Evolutionary conservation across 2,329 filamentous ascomycete species (phyloP), one percentile per base, ranked within the genome.

Genomic region (Mariannaea sp.): DNA sequence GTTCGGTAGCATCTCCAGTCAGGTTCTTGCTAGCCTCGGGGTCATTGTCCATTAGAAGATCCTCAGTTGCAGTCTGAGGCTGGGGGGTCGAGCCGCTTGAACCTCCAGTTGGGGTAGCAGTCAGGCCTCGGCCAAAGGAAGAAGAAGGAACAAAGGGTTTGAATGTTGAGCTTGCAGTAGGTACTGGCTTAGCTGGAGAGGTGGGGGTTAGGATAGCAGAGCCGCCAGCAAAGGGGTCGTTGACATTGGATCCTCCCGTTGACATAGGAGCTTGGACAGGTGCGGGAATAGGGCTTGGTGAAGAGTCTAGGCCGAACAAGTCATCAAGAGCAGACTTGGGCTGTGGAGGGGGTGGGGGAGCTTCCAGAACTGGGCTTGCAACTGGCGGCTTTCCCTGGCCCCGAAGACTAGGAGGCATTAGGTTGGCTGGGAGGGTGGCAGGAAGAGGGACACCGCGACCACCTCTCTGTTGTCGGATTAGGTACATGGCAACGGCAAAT

Each of bases 401-500:
- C 48, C 94, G 89, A 82, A 97, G 84, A 68, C 86, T 91, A 3
- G 93, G 94, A 10, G 94, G 94, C 24, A 97, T 82, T 32, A 97
- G 77, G 61, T 88, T 92, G 0, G 86, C 78, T 8, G 93, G 92
- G 35, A 99, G 76, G n/a, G 84, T 81, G 17, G 87, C 78, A 2
- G 94, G 94, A 26, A 97, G 73, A 22, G 83, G 77, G 33, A 74
- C 75, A 26, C 76, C 70, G 52, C 85, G 84, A 57, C 86, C 88
- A 59, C 82, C 88, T 48, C 92, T 83, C 70, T 97, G 92, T 70
- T 96, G 90, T 56, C 92, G 85, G 65, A 99, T 97, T 44, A 99
- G 80, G 69, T 95, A 95, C 92, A 99, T 97, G 47, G 94, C 93
- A 40, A 99, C 92, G 0, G 94, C 92, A 69, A 99, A 99, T 65